Conservation (phyloP, 78 protist genomes). For the Creolimax fragrantissima region DNA sequence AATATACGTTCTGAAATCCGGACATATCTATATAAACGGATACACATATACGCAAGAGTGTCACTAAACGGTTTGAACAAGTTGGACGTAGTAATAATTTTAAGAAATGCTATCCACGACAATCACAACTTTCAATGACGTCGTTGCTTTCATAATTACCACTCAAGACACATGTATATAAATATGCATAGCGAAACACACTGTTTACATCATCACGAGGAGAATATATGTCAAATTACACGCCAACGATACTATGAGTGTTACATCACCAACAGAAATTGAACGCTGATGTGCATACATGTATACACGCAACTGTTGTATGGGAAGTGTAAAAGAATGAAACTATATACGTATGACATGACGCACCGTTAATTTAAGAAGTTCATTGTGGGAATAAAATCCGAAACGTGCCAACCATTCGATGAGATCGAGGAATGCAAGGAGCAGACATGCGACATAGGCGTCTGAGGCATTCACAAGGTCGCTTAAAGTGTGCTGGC, state of each 20-base stretch:
- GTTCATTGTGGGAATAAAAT: neutral
- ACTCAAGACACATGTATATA: too few species aligned
- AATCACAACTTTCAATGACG: too few species aligned
- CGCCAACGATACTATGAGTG: too few species aligned
- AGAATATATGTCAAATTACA: too few species aligned
- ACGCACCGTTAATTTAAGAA: neutral
- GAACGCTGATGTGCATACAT: neutral
- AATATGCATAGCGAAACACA: too few species aligned
- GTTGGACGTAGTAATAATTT: too few species aligned
- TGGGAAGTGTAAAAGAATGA: neutral
- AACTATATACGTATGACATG: neutral
- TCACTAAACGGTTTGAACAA: too few species aligned
- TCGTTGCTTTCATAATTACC: too few species aligned
- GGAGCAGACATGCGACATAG: neutral
- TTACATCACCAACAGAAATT: too few species aligned
- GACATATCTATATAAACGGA: neutral
- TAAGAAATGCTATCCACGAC: too few species aligned
- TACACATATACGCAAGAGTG: neutral
- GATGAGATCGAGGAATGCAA: neutral
- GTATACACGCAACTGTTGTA: neutral
- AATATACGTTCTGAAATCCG: neutral
- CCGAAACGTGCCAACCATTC: neutral
- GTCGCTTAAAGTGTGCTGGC: neutral
- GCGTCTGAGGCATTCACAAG: neutral
- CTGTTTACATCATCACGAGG: too few species aligned